These are phyloP conservation scores for Gardenia jasminoides DNA, from an alignment of 257 asterid genomes.

Conservation along the genomic window DNA sequence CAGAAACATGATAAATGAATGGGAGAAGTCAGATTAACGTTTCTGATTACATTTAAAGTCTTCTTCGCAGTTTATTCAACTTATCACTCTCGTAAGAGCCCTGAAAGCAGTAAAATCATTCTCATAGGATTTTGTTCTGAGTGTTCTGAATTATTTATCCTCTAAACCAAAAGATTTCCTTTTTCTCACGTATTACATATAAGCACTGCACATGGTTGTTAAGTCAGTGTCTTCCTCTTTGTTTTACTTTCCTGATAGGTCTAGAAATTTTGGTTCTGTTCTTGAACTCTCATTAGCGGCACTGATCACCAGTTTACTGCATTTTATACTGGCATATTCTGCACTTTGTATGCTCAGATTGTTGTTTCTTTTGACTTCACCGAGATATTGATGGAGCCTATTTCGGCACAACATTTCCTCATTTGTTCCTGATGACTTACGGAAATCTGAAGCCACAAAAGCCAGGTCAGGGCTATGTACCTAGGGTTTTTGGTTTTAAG, in stretches of 20 bases:
- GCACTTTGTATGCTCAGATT: background rate
- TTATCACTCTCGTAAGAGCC: background rate
- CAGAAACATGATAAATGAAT: background rate
- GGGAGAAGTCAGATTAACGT: background rate
- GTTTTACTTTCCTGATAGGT: background rate
- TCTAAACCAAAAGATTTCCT: background rate
- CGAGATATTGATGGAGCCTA: constrained; percentile 56
- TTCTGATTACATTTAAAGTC: background rate
- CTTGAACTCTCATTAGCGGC: background rate
- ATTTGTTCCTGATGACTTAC: constrained; percentile 46
- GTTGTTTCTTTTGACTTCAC: constrained; percentile 30
- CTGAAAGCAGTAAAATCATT: no score
- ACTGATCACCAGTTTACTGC: background rate
- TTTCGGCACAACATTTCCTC: constrained; percentile 57
- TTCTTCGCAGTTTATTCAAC: background rate
- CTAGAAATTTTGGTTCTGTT: background rate
- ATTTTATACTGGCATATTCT: constrained; percentile 3
- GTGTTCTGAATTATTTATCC: background rate
- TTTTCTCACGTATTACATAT: background rate
- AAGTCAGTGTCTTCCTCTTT: background rate
- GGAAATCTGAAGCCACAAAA: constrained; percentile 49
- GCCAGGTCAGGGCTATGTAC: constrained; percentile 42
- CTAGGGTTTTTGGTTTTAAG: constrained; percentile 49
- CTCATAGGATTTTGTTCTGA: background rate
- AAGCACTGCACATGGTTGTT: background rate